Evolutionary conservation across 129 eudicot species (phyloP).

Genomic region (Ambrosia artemisiifolia): DNA sequence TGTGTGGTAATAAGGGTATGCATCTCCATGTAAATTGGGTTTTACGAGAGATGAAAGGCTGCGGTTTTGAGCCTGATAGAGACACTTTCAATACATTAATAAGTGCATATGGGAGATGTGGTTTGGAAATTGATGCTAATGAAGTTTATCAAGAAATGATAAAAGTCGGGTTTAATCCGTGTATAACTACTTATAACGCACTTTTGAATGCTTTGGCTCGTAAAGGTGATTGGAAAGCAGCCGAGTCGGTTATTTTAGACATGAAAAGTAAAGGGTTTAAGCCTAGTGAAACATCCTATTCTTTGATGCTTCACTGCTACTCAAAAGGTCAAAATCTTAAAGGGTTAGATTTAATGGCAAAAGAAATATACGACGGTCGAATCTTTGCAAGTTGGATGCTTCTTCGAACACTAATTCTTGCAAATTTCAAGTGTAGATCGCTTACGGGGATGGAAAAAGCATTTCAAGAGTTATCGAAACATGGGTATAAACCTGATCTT

Average conservation of each 20-base stretch:
- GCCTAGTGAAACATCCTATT: slow-evolving; percentile 77
- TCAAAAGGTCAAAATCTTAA: slow-evolving; percentile 64
- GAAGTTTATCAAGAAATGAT: slow-evolving; percentile 79
- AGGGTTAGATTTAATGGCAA: slow-evolving; percentile 67
- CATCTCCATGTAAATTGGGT: slow-evolving; percentile 65
- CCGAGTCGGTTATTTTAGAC: slow-evolving; percentile 63
- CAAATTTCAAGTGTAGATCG: slow-evolving; percentile 71
- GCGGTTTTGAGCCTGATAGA: slow-evolving; percentile 91
- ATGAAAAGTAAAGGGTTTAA: slow-evolving; percentile 88
- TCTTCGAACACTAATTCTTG: slow-evolving; percentile 76
- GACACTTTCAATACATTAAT: slow-evolving; percentile 93
- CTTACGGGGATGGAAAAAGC: slow-evolving; percentile 84
- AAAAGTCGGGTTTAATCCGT: slow-evolving; percentile 72
- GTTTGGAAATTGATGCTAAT: slow-evolving; percentile 56
- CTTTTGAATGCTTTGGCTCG: slow-evolving; percentile 84
- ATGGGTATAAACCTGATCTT: slow-evolving; percentile 81
- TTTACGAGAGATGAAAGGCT: slow-evolving; percentile 84
- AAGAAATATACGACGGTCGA: slow-evolving; percentile 63
- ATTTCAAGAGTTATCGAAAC: slow-evolving; percentile 55
- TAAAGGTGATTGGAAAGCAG: slow-evolving; percentile 80
- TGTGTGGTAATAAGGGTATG: slow-evolving; percentile 84
- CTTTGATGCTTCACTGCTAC: slow-evolving; percentile 79
- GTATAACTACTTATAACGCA: slow-evolving; percentile 81
- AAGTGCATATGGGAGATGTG: slow-evolving; percentile 89
- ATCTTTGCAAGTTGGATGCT: slow-evolving; percentile 92